A percentile compares a stretch with the other conserved stretches of the same genome.
Evolutionary conservation across 495 filamentous ascomycete species (phyloP).

Genomic region (Penicillium crystallinum): DNA sequence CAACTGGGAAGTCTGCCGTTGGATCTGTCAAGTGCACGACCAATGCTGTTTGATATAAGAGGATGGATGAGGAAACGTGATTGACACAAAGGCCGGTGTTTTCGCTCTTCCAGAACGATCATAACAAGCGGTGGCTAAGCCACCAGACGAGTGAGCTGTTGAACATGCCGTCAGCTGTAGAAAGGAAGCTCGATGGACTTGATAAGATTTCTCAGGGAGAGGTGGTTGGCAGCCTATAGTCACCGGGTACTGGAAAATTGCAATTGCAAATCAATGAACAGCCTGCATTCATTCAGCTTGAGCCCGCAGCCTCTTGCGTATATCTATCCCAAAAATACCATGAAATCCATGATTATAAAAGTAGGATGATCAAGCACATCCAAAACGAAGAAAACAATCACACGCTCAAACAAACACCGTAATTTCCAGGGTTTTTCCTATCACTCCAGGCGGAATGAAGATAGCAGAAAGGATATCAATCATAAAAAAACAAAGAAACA

Average conservation of each 20-base stretch:
- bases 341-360: conserved; percentile 1
- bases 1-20: background rate
- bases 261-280: conserved; percentile 3
- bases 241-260: background rate
- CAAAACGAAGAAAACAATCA: background rate
- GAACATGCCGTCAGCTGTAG: too few relatives aligned
- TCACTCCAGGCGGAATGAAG: conserved; percentile 5
- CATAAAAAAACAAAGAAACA: conserved; percentile 14
- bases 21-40: too few relatives aligned
- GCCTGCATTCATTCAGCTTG: conserved; percentile 11
- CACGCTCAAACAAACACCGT: conserved; percentile 2
- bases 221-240: too few relatives aligned
- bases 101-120: too few relatives aligned
- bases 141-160: too few relatives aligned
- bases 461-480: conserved; percentile 26
- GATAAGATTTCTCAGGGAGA: too few relatives aligned
- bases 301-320: conserved; percentile 3
- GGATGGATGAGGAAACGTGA: too few relatives aligned
- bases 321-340: conserved; percentile 6
- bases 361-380: background rate
- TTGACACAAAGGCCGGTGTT: too few relatives aligned
- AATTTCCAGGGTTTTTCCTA: background rate
- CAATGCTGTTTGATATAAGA: too few relatives aligned
- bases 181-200: too few relatives aligned
- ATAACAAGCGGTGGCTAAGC: too few relatives aligned